Evolutionary conservation across 1,284 basidiomycete species (phyloP).

Genomic region (Pholiota adiposa): DNA sequence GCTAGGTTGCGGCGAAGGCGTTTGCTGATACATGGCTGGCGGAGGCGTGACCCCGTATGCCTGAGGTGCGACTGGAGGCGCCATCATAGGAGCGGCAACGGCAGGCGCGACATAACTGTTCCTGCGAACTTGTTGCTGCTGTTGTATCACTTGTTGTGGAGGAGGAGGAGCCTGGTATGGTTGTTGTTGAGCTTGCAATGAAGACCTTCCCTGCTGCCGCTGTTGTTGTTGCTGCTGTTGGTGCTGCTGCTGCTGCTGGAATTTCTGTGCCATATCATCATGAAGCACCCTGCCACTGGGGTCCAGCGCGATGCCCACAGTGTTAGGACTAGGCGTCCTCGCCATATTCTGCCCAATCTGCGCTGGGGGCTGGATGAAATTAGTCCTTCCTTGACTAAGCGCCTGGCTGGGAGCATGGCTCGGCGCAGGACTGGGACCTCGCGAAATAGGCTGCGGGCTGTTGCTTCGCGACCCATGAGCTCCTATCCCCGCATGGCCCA

Average conservation of each 20-base stretch:
- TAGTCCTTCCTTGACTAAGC: conserved; percentile 27
- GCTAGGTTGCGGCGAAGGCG: conserved; percentile 29
- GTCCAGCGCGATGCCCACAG: conserved; percentile 79
- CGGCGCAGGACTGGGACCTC: conserved; percentile 52
- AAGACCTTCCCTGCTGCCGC: conserved; percentile 24
- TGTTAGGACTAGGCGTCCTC: conserved; percentile 45
- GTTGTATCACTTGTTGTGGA: conserved; percentile 22
- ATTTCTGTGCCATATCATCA: conserved; percentile 77
- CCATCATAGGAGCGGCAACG: conserved; percentile 19
- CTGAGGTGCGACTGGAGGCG: conserved; percentile 28
- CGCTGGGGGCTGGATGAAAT: conserved; percentile 38
- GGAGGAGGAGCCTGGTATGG: conserved; percentile 29
- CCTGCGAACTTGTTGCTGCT: conserved; percentile 27
- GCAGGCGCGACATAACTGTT: conserved; percentile 27
- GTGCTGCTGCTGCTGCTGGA: conserved; percentile 45
- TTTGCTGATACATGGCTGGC: conserved; percentile 30
- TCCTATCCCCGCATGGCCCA: conserved; percentile 81
- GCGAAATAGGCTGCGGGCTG: conserved; percentile 65
- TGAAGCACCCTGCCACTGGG: conserved; percentile 77
- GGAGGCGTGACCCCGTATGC: conserved; percentile 34
- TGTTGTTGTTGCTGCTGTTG: conserved; percentile 42
- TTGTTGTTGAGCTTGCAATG: conserved; percentile 29
- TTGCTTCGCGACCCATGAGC: conserved; percentile 59
- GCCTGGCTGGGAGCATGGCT: conserved; percentile 17
- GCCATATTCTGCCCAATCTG: conserved; percentile 29